Base-by-base conservation (phyloP, 257 asterid genomes). In the Mentha longifolia region DNA sequence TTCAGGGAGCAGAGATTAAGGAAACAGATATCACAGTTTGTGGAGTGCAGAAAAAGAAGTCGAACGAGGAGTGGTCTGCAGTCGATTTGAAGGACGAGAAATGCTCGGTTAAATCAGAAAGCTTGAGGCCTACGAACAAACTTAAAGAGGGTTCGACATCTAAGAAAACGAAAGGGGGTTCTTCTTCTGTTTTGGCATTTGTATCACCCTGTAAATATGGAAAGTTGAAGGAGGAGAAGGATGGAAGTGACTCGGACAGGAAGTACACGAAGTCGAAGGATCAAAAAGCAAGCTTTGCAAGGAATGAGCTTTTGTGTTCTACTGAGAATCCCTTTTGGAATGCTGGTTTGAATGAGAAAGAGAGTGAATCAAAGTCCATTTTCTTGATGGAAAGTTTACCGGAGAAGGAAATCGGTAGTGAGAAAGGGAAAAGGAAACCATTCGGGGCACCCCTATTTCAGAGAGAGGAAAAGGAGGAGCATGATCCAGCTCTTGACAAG, bases 1-100 rank as follows among this genome's bases (percentile, higher is more conserved):
- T 81, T 82, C 99, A 94, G 80, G 97, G 99, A 65, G 98, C 94
- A 55, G 92, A 85, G 79, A 93, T 93, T 67, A 92, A 87, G 74
- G 91, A 96, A 54, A 87, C 82, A 42, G 95, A 93, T 73, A 89
- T 93, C 37, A 76, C 84, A 20, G 76, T 84, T 50, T 85, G 78
- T 25, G 73, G 62, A 47, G 15, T 7, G 11, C 33, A 74, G 46
- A 90, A 66, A 77, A 76, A 82, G 67, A 25, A 35, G 16, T 64
- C 83, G 14, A 81, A 78, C 37, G 92, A 91, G 25, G 96, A 83
- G 61, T 90, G 96, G 97, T 83, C 97, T 20, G 87, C 77, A 22
- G 77, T 90, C 14, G 88, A 86, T 75, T 81, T 88, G 69, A 86
- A 89, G 80, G 91, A 86, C 47, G 89, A 87, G 9, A 87, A 51